A percentile compares a stretch with the other conserved stretches of the same genome.
phyloP scores from a whole-genome alignment of 2,329 filamentous ascomycete genomes.

The Trichoderma gracile region DNA sequence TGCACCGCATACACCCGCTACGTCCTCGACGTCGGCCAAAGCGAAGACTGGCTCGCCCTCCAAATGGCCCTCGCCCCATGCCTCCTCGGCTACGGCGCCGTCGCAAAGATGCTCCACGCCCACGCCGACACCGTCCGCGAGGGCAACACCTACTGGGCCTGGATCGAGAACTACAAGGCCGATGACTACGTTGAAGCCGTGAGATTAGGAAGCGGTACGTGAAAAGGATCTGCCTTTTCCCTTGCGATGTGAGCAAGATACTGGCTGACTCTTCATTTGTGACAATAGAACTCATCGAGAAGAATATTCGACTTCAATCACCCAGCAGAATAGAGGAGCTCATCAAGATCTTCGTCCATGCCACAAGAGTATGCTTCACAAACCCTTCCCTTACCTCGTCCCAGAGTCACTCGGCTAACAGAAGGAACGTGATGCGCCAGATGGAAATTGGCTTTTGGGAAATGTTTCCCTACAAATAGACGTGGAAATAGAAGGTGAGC shows the following conservation, averaged over 20 bases:
- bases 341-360: conserved; percentile 79
- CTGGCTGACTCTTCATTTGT: background rate
- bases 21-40: conserved; percentile 84
- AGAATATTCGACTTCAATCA: conserved; percentile 71
- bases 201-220: conserved; percentile 65
- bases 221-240: background rate
- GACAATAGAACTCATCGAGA: conserved; percentile 68
- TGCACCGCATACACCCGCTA: conserved; percentile 83
- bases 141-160: conserved; percentile 79
- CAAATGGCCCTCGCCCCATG: conserved; percentile 85
- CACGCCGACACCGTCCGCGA: conserved; percentile 62
- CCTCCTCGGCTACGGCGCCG: conserved; percentile 82
- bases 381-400: too few species aligned
- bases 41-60: conserved; percentile 83
- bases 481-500: background rate
- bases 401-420: background rate
- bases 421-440: conserved; percentile 34
- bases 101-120: conserved; percentile 69
- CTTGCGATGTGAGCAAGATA: background rate
- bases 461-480: conserved; percentile 48
- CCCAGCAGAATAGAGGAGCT: conserved; percentile 77
- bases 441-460: conserved; percentile 59
- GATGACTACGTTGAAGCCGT: conserved; percentile 78
- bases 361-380: conserved; percentile 68
- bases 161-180: conserved; percentile 86